These are phyloP conservation scores for Comarum palustre DNA, from an alignment of 306 rosid species.

Conservation along the genomic window DNA sequence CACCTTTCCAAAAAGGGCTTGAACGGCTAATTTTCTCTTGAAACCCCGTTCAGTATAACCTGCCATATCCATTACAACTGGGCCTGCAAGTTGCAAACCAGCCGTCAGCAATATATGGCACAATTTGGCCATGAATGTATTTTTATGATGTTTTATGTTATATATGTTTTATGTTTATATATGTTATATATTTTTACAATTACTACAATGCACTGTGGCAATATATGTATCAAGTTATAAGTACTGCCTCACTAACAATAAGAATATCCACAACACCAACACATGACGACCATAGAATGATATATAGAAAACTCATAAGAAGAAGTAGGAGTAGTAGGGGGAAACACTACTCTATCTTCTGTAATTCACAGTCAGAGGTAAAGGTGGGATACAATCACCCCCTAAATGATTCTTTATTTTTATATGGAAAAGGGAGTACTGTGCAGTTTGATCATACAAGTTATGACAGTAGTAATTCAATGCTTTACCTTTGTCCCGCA, in stretches of 20 bases:
- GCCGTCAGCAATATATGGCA: constrained; percentile 20
- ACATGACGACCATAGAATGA: constrained; percentile 8
- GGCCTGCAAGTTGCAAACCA: constrained; percentile 57
- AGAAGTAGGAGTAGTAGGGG: not conserved
- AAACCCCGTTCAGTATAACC: constrained; percentile 95
- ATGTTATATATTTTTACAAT: too few relatives aligned
- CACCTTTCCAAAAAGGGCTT: constrained; percentile 84
- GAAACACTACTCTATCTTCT: not conserved
- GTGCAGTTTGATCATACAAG: not conserved
- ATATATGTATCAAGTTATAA: constrained; percentile 11
- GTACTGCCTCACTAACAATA: constrained; percentile 1
- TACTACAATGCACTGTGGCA: constrained; percentile 7
- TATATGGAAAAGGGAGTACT: not conserved
- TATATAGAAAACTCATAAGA: not conserved
- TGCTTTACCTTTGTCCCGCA: constrained; percentile 70
- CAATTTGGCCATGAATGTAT: not conserved
- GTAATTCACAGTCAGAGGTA: not conserved
- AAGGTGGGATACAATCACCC: not conserved
- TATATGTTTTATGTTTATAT: too few relatives aligned
- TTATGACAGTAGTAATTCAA: not conserved
- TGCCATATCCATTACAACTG: constrained; percentile 74
- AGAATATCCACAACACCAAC: not conserved
- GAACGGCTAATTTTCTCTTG: constrained; percentile 92
- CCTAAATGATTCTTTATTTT: not conserved
- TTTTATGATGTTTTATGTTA: not conserved